A percentile compares a stretch with the other conserved stretches of the same genome.
These are phyloP conservation scores for Fraxinus velutina DNA, from an alignment of 305 asterid genomes.

Conservation along the genomic window DNA sequence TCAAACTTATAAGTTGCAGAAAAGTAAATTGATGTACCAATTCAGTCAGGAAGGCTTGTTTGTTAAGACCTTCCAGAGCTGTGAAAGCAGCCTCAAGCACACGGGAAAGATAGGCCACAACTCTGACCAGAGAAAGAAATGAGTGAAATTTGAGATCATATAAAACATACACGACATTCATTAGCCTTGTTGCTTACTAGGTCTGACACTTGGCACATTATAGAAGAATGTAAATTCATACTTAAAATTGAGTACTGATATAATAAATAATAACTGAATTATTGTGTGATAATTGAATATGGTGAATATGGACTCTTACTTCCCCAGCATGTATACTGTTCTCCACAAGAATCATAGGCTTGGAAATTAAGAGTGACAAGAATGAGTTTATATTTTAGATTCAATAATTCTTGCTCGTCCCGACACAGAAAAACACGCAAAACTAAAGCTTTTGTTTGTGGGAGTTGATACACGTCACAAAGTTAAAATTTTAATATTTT, in stretches of 20 bases:
- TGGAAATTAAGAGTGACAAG: neutral
- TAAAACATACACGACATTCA: neutral
- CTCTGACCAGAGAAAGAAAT: slow-evolving; percentile 51
- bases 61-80: slow-evolving; percentile 94
- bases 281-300: neutral
- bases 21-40: slow-evolving; percentile 51
- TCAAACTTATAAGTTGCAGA: slow-evolving; percentile 11
- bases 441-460: neutral
- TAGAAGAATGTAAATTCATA: neutral
- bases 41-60: slow-evolving; percentile 91
- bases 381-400: neutral
- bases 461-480: neutral
- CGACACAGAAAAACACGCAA: neutral
- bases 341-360: neutral
- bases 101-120: slow-evolving; percentile 91
- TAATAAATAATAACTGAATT: neutral
- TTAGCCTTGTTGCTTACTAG: neutral
- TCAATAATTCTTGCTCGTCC: neutral
- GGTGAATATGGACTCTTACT: neutral
- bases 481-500: neutral
- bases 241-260: neutral
- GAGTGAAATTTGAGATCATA: slow-evolving; percentile 11
- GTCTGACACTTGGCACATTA: neutral
- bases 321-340: neutral
- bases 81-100: slow-evolving; percentile 98